These are phyloP conservation scores for Lipomyces japonicus DNA, from an alignment of 805 yeast species.

Conservation along the genomic window DNA sequence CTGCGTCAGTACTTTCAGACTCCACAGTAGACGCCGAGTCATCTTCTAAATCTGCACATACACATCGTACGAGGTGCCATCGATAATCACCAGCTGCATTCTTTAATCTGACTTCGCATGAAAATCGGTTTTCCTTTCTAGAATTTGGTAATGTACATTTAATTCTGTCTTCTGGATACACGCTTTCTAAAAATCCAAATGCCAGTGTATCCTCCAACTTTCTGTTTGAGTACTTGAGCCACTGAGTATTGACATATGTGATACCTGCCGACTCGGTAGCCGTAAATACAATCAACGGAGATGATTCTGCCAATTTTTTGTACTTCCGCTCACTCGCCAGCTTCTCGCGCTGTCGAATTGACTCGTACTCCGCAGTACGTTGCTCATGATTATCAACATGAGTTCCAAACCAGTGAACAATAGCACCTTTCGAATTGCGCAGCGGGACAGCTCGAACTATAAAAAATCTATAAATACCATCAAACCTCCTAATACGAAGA, in stretches of 20 bases:
- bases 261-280: slow-evolving; percentile 33
- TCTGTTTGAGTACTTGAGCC: slow-evolving; percentile 36
- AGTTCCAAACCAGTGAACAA: slow-evolving; percentile 38
- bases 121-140: slow-evolving; percentile 8
- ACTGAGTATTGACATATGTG: slow-evolving; percentile 35
- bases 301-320: slow-evolving; percentile 35
- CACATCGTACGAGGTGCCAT: slow-evolving; percentile 36
- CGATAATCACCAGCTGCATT: slow-evolving; percentile 32
- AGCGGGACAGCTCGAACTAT: slow-evolving; percentile 35
- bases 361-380: slow-evolving; percentile 34
- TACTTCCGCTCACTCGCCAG: slow-evolving; percentile 36
- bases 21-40: background rate
- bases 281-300: slow-evolving; percentile 37
- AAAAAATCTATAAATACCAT: slow-evolving; percentile 35
- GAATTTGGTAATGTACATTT: slow-evolving; percentile 28
- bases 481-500: slow-evolving; percentile 35
- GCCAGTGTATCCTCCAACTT: slow-evolving; percentile 30
- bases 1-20: background rate
- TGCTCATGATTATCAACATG: slow-evolving; percentile 38
- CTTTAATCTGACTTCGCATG: slow-evolving; percentile 33
- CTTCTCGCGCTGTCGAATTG: slow-evolving; percentile 31
- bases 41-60: slow-evolving; percentile 31
- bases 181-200: slow-evolving; percentile 33
- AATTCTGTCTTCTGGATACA: slow-evolving; percentile 37
- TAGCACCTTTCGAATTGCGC: slow-evolving; percentile 33